Evolutionary conservation across 225 moss, liverwort and hornwort genomes (phyloP), one percentile per base, ranked within the genome.

Genomic region (Bryoerythrophyllum caledonicum): DNA sequence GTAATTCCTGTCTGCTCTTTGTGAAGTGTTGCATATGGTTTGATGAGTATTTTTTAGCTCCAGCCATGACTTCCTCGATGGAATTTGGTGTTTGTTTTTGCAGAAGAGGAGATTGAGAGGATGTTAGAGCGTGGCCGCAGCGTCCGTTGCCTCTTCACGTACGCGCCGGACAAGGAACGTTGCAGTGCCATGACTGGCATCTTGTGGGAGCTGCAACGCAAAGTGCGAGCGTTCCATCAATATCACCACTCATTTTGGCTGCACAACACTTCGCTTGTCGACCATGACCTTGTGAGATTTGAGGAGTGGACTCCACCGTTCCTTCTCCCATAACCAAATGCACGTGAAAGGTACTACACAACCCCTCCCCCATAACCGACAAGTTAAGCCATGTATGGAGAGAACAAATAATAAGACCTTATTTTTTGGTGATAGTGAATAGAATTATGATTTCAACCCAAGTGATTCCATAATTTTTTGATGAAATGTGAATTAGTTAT

Each of bases 171-270:
- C 21, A 52, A 44, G 24, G 80, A 84, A 57, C 79, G 85, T 23
- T 91, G 91, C 80, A 85, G 70, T 59, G 89, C 91, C 35, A 79
- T 91, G 85, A 86, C 76, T 14, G 89, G 87, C 75, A 86, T 91
- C 52, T 76, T 89, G 5, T 90, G 90, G 90, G 91, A 92, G 79
- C 82, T 92, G 58, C 89, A 92, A 60, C 87, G 86, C 38, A 92
- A 91, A 90, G 82, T 84, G 14, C 84, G 87, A 62, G 70, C 78
- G 24, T 92, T 92, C 66, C 91, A 90, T 32, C 90, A 88, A 32
- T 59, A 70, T 17, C 84, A 68, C 73, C 84, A 86, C 63, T 84
- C 82, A 6, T 92, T 90, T 72, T 92, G 87, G 91, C 24, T 90
- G 62, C 90, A 90, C 3, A 87, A 90, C 60, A 4, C 71, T 34